phyloP scores from a whole-genome alignment of 2,329 filamentous ascomycete species.

The Alternaria sp. region DNA sequence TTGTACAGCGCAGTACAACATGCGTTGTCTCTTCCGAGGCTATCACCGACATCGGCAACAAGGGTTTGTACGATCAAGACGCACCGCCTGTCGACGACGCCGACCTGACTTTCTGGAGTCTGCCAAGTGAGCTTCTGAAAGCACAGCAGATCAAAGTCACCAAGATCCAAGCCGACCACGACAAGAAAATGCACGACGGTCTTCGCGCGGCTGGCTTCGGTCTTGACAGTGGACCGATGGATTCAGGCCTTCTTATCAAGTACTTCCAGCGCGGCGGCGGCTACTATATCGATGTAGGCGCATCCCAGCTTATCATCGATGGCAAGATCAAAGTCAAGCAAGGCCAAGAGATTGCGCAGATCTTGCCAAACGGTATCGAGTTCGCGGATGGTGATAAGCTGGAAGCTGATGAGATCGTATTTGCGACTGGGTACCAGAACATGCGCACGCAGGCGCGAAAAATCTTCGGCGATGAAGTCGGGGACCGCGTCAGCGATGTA shows the following conservation, averaged over 20 bases:
- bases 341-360: slow-evolving; percentile 43
- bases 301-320: slow-evolving; percentile 50
- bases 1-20: slow-evolving; percentile 55
- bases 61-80: slow-evolving; percentile 39
- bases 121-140: slow-evolving; percentile 46
- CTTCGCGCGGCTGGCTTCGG: slow-evolving; percentile 53
- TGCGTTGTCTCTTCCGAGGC: slow-evolving; percentile 41
- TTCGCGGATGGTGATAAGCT: slow-evolving; percentile 54
- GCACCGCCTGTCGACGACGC: slow-evolving; percentile 35
- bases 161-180: slow-evolving; percentile 35
- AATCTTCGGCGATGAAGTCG: slow-evolving; percentile 52
- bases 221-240: slow-evolving; percentile 42
- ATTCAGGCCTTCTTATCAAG: slow-evolving; percentile 45
- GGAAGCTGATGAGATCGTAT: slow-evolving; percentile 55
- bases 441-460: slow-evolving; percentile 48
- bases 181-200: slow-evolving; percentile 50
- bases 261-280: slow-evolving; percentile 54
- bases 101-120: slow-evolving; percentile 41
- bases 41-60: slow-evolving; percentile 38
- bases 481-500: slow-evolving; percentile 52
- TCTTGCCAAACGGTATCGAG: slow-evolving; percentile 50
- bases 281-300: slow-evolving; percentile 58
- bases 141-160: slow-evolving; percentile 33
- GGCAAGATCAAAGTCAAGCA: slow-evolving; percentile 56
- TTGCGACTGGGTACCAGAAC: slow-evolving; percentile 57